A percentile compares a stretch with the other conserved stretches of the same genome.
Evolutionary conservation across 495 filamentous ascomycete species (phyloP).

Genomic region (Pseudotulostoma volvatum): DNA sequence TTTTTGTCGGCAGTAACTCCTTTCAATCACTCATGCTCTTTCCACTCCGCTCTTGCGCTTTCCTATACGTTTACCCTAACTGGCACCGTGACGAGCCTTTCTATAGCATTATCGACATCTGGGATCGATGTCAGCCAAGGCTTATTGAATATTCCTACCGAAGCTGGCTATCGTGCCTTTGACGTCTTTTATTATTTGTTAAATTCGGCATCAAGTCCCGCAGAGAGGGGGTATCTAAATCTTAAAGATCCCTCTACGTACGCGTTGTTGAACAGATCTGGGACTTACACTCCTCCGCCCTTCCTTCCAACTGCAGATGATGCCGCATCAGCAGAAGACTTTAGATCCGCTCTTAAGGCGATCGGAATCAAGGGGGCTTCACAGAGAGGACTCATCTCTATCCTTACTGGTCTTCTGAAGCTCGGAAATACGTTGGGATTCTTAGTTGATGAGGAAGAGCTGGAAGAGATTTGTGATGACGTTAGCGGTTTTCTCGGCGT

Average conservation of each 20-base stretch:
- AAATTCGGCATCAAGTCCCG: slow-evolving; percentile 73
- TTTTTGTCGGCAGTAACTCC: slow-evolving; percentile 81
- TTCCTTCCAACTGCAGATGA: slow-evolving; percentile 92
- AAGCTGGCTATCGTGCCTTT: slow-evolving; percentile 81
- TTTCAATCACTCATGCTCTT: slow-evolving; percentile 68
- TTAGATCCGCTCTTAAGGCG: slow-evolving; percentile 62
- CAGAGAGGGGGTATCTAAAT: slow-evolving; percentile 81
- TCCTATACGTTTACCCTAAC: slow-evolving; percentile 66
- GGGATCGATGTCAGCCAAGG: slow-evolving; percentile 76
- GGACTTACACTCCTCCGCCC: slow-evolving; percentile 71
- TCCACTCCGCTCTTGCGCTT: slow-evolving; percentile 66
- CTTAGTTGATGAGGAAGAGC: slow-evolving; percentile 65
- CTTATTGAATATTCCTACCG: slow-evolving; percentile 61
- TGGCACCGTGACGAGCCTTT: slow-evolving; percentile 59
- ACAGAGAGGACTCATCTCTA: slow-evolving; percentile 64
- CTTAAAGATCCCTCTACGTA: slow-evolving; percentile 69
- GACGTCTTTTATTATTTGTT: slow-evolving; percentile 96
- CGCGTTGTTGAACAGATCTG: slow-evolving; percentile 59
- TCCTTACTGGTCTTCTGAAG: slow-evolving; percentile 74
- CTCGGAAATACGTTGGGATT: slow-evolving; percentile 81
- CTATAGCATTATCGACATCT: slow-evolving; percentile 65
- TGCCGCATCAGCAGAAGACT: slow-evolving; percentile 82
- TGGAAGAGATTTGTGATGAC: slow-evolving; percentile 81
- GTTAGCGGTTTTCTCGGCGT: slow-evolving; percentile 72
- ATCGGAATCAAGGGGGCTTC: slow-evolving; percentile 83